These are phyloP conservation scores for Podospora tetraspora DNA, from an alignment of 495 filamentous ascomycete species.

Conservation along the genomic window DNA sequence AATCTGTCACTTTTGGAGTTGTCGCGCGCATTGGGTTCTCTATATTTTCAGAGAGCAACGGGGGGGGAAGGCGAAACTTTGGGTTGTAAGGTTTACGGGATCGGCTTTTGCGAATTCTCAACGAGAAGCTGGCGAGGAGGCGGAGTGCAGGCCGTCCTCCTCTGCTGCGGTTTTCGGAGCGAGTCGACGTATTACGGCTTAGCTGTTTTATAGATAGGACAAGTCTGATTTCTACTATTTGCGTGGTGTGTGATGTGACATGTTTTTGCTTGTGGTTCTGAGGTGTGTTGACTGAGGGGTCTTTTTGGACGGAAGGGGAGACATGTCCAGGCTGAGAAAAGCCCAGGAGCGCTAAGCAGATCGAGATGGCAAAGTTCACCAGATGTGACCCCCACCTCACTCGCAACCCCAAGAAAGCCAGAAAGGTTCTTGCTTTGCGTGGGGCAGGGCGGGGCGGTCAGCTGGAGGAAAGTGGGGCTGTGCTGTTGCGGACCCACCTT, in stretches of 20 bases:
- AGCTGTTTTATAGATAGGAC: not conserved
- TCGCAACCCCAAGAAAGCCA: too few relatives aligned
- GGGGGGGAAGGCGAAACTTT: not conserved
- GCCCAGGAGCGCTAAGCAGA: too few relatives aligned
- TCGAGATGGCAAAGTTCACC: too few relatives aligned
- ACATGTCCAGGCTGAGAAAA: too few relatives aligned
- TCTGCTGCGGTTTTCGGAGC: not conserved
- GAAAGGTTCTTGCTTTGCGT: not conserved
- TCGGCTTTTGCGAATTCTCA: not conserved
- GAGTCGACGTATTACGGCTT: not conserved
- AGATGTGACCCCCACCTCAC: too few relatives aligned
- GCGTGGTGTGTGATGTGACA: not conserved
- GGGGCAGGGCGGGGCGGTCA: not conserved
- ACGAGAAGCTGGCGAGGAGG: not conserved
- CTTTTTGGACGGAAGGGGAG: not conserved
- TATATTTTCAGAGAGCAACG: conserved; percentile 8
- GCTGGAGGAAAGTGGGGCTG: not conserved
- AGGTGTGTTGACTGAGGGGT: not conserved
- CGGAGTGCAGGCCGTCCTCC: conserved; percentile 23
- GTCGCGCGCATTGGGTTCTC: not conserved
- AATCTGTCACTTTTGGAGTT: conserved; percentile 14
- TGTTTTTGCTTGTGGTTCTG: not conserved
- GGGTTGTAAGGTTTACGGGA: conserved; percentile 4
- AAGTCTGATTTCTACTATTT: not conserved
- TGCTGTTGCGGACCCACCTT: conserved; percentile 14